Percentiles rank a stretch among this genome's conserved stretches.
Evolutionary conservation across 2,329 filamentous ascomycete species (phyloP).

Genomic region (Fusarium subtropicale): DNA sequence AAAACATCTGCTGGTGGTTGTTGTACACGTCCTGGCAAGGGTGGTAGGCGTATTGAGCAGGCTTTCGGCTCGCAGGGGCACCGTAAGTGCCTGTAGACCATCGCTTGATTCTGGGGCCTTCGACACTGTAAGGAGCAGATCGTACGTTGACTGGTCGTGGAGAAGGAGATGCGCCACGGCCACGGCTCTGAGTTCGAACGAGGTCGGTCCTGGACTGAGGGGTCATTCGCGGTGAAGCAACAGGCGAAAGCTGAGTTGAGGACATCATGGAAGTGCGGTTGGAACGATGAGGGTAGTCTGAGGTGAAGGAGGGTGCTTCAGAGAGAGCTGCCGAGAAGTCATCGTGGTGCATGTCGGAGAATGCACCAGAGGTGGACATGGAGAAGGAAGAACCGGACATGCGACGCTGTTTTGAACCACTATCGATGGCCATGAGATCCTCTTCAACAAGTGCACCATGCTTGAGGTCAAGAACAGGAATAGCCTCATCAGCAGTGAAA

Average conservation of each 20-base stretch:
- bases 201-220: constrained; percentile 70
- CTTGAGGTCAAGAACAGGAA: constrained; percentile 71
- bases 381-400: constrained; percentile 81
- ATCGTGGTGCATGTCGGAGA: constrained; percentile 78
- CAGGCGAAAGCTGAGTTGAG: constrained; percentile 77
- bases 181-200: constrained; percentile 73
- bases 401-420: constrained; percentile 67
- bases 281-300: constrained; percentile 74
- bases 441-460: constrained; percentile 63
- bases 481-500: constrained; percentile 71
- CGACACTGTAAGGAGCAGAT: constrained; percentile 77
- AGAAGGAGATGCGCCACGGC: constrained; percentile 74
- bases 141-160: constrained; percentile 72
- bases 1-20: constrained; percentile 64
- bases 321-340: constrained; percentile 75
- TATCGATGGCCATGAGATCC: constrained; percentile 63
- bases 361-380: constrained; percentile 72
- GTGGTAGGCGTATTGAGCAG: constrained; percentile 72
- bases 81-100: constrained; percentile 83
- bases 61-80: constrained; percentile 65
- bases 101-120: constrained; percentile 74
- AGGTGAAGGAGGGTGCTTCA: constrained; percentile 74
- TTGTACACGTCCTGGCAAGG: constrained; percentile 70
- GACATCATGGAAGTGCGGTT: constrained; percentile 78
- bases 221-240: constrained; percentile 76